phyloP scores from a whole-genome alignment of 805 yeast species.

The Komagataella ulmi region DNA sequence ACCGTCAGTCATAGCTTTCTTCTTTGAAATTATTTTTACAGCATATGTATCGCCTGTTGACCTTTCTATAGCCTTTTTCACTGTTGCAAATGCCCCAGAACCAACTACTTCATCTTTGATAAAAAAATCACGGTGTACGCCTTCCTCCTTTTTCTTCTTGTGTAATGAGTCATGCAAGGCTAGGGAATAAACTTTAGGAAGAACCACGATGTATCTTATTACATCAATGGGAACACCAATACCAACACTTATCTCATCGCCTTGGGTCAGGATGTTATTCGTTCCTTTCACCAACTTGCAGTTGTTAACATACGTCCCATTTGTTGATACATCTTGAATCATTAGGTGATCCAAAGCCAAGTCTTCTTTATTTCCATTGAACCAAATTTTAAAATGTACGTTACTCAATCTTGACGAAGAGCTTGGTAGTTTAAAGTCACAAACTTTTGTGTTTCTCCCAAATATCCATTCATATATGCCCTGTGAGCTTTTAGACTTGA shows the following conservation, averaged over 20 bases:
- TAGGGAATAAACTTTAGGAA: conserved; percentile 17
- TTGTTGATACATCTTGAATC: conserved; percentile 73
- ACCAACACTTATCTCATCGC: conserved; percentile 89
- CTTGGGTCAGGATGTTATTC: conserved; percentile 74
- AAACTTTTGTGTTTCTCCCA: conserved; percentile 52
- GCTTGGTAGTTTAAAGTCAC: conserved; percentile 49
- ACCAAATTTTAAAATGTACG: conserved; percentile 57
- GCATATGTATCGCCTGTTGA: conserved; percentile 79
- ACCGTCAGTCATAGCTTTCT: conserved; percentile 65
- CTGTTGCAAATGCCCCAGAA: conserved; percentile 97
- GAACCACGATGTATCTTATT: conserved; percentile 35
- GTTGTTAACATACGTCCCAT: conserved; percentile 84
- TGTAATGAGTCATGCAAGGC: not conserved
- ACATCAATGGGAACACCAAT: conserved; percentile 69
- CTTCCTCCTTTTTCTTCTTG: not conserved
- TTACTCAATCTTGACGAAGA: conserved; percentile 60
- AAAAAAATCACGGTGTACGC: conserved; percentile 39
- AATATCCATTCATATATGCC: conserved; percentile 24
- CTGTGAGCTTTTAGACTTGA: conserved; percentile 2
- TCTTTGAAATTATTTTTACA: conserved; percentile 76
- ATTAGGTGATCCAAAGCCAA: conserved; percentile 19
- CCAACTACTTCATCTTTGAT: conserved; percentile 81
- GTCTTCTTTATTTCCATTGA: conserved; percentile 33
- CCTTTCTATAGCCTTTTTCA: conserved; percentile 80
- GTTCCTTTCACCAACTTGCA: conserved; percentile 59